Percentiles rank a stretch among this genome's conserved stretches.
Evolutionary conservation across 106 monocot species (phyloP).

Genomic region (Dioscorea dumetorum): DNA sequence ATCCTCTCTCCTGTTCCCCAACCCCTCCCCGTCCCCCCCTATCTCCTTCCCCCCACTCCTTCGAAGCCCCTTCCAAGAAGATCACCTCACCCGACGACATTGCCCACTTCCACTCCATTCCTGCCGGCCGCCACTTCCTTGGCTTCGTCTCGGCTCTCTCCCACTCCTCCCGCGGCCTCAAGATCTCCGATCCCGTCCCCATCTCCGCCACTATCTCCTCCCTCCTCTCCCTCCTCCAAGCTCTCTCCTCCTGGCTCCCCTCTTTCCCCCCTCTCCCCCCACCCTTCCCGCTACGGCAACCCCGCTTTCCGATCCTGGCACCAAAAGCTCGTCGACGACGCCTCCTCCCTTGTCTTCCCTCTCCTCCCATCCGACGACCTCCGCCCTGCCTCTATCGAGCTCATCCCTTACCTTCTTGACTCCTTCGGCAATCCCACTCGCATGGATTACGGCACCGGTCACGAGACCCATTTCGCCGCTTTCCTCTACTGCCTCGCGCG

Average conservation of each 20-base stretch:
- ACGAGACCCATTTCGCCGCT: slow-evolving; percentile 87
- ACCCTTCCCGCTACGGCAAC: slow-evolving; percentile 77
- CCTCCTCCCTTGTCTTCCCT: slow-evolving; percentile 20
- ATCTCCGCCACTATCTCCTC: slow-evolving; percentile 17
- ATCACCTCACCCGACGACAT: slow-evolving; percentile 71
- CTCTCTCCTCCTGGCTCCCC: slow-evolving; percentile 43
- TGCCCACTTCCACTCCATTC: slow-evolving; percentile 43
- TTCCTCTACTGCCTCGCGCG: slow-evolving; percentile 88
- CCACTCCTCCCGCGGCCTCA: slow-evolving; percentile 57
- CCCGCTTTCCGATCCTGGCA: slow-evolving; percentile 85
- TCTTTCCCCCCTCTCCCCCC: slow-evolving; percentile 56
- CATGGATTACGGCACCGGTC: slow-evolving; percentile 96
- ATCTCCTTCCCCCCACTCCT: slow-evolving; percentile 35
- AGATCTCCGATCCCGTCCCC: slow-evolving; percentile 72
- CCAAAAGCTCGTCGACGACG: slow-evolving; percentile 27
- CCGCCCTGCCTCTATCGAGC: slow-evolving; percentile 36
- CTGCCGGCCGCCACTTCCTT: slow-evolving; percentile 69
- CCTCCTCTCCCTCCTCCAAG: slow-evolving; percentile 43
- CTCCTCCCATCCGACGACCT: slow-evolving; percentile 22
- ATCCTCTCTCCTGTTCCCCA: slow-evolving; percentile 80
- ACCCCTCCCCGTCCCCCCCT: slow-evolving; percentile 59
- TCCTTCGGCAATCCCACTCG: slow-evolving; percentile 81
- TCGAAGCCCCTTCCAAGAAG: slow-evolving; percentile 52
- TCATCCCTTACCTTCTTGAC: slow-evolving; percentile 77
- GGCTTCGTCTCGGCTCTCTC: slow-evolving; percentile 95